Percentiles rank a stretch among this genome's conserved stretches.
Evolutionary conservation across 176 grass and related monocot species (phyloP).

Genomic region (Typha latifolia): DNA sequence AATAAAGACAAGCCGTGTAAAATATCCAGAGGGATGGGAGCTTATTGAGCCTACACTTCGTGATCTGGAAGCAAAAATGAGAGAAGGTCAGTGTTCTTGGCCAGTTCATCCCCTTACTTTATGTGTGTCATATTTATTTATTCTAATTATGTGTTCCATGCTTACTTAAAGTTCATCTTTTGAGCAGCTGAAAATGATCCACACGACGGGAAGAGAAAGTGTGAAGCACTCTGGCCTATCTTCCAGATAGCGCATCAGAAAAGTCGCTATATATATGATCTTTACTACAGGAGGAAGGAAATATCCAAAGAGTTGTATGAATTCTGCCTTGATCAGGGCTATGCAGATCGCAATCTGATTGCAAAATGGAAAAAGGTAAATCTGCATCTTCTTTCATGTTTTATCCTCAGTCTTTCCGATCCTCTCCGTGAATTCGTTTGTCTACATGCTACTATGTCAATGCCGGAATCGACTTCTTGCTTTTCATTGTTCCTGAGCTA

Average conservation of each 20-base stretch:
- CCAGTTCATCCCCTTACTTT: conserved; percentile 1
- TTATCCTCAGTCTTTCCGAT: background rate
- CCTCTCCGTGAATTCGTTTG: background rate
- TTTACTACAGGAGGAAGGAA: conserved; percentile 80
- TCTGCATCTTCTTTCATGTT: background rate
- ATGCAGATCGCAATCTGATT: conserved; percentile 80
- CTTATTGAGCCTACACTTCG: conserved; percentile 79
- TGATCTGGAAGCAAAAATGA: conserved; percentile 90
- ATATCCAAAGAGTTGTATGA: conserved; percentile 84
- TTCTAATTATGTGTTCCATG: background rate
- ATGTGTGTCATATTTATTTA: background rate
- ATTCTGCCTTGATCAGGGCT: conserved; percentile 78
- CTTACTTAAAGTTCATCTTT: background rate
- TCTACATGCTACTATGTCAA: background rate
- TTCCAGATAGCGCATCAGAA: conserved; percentile 82
- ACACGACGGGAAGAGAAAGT: conserved; percentile 85
- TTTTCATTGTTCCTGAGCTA: too few relatives aligned
- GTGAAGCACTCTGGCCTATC: conserved; percentile 80
- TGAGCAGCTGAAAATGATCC: conserved; percentile 84
- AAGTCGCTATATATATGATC: conserved; percentile 79
- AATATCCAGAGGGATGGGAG: conserved; percentile 85
- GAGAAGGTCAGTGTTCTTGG: conserved; percentile 37
- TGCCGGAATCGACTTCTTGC: background rate
- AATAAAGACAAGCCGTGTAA: conserved; percentile 91
- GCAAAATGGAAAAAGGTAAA: conserved; percentile 89